These are phyloP conservation scores for Arthrobotrys conoides DNA, from an alignment of 2,329 filamentous ascomycete genomes.

Conservation along the genomic window DNA sequence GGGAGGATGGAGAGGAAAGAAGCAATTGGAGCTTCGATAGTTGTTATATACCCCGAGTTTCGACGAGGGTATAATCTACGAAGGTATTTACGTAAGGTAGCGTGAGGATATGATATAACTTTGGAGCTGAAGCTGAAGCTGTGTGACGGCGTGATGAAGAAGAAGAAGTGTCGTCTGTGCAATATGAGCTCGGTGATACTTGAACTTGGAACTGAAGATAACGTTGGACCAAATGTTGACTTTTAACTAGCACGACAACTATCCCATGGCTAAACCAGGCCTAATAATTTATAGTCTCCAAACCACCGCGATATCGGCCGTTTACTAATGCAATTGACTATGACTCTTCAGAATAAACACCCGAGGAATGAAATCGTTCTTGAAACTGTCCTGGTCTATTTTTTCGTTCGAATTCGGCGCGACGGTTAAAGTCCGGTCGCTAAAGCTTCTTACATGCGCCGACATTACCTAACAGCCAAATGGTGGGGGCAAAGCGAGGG, in stretches of 20 bases:
- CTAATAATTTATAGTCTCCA: conserved; percentile 40
- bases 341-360: conserved; percentile 41
- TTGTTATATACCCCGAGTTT: background rate
- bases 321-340: conserved; percentile 37
- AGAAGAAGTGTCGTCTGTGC: conserved; percentile 10
- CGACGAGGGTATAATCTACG: background rate
- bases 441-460: conserved; percentile 25
- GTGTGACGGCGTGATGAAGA: conserved; percentile 34
- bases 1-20: background rate
- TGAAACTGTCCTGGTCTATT: conserved; percentile 16
- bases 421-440: conserved; percentile 55
- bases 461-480: conserved; percentile 24
- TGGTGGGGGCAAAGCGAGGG: conserved; percentile 47
- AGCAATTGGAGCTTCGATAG: background rate
- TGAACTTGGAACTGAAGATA: background rate
- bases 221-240: background rate
- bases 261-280: background rate
- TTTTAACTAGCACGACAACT: background rate
- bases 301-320: conserved; percentile 56
- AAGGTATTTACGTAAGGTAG: background rate
- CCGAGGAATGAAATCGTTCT: conserved; percentile 20
- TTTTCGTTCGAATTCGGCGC: conserved; percentile 28
- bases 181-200: conserved; percentile 36
- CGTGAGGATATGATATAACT: background rate
- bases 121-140: conserved; percentile 25